Conservation (phyloP, 2,329 filamentous ascomycete genomes). For the Alternaria consortialis region DNA sequence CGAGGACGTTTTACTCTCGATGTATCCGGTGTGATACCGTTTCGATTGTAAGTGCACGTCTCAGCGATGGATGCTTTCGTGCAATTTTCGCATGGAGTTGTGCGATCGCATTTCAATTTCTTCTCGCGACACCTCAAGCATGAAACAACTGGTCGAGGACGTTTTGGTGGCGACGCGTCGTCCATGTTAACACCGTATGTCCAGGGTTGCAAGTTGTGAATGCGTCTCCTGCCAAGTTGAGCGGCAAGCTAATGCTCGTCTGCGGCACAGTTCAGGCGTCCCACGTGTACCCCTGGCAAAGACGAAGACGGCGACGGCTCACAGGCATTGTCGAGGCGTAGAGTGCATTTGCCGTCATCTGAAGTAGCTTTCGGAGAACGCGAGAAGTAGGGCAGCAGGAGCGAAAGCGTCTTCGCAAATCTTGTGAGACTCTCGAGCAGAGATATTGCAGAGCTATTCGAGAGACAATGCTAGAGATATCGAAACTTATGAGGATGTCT, state of each 20-base stretch:
- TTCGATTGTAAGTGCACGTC: slow-evolving; percentile 27
- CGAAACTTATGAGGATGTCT: not conserved
- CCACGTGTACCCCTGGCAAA: slow-evolving; percentile 1
- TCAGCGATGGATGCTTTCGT: slow-evolving; percentile 25
- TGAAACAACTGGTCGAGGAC: slow-evolving; percentile 36
- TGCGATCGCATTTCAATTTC: slow-evolving; percentile 40
- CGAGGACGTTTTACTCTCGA: not conserved
- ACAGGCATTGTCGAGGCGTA: not conserved
- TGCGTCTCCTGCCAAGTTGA: not conserved
- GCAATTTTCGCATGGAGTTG: slow-evolving; percentile 36
- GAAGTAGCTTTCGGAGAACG: not conserved
- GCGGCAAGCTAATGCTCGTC: not conserved
- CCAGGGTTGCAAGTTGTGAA: not conserved
- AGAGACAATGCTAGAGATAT: not conserved
- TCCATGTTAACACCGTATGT: slow-evolving; percentile 19
- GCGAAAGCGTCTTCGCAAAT: not conserved
- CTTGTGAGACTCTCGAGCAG: not conserved
- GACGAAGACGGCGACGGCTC: not conserved
- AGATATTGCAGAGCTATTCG: not conserved
- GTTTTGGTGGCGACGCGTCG: slow-evolving; percentile 23
- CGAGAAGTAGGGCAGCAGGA: not conserved
- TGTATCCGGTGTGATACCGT: not conserved
- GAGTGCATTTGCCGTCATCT: not conserved
- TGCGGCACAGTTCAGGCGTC: not conserved
- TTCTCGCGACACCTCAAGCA: slow-evolving; percentile 38